Evolutionary conservation across 192 early-diverging fungal genomes (phyloP).

Genomic region (Coemansia sp.): DNA sequence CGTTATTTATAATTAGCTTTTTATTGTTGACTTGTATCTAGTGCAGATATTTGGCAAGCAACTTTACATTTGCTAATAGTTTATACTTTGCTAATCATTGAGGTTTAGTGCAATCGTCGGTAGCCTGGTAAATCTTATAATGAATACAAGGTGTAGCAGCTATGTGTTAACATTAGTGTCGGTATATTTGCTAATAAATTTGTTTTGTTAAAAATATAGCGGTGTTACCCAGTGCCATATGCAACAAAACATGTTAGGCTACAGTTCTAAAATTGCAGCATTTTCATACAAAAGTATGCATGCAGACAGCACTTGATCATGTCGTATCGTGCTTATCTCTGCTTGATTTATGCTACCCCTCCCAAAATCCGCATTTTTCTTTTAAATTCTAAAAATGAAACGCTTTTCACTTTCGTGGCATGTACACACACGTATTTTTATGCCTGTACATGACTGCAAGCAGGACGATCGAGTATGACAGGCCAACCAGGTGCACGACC

Average conservation of each 20-base stretch:
- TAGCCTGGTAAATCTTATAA: neutral
- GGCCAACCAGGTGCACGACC: neutral
- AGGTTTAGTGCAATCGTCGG: neutral
- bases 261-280: neutral
- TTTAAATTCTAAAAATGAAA: neutral
- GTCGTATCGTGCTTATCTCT: too few species aligned
- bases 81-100: neutral
- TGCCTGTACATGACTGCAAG: neutral
- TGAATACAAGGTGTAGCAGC: neutral
- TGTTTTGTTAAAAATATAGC: too few species aligned
- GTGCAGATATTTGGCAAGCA: neutral
- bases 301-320: neutral
- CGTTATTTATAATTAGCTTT: neutral
- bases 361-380: neutral
- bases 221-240: neutral
- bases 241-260: neutral
- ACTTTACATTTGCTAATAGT: neutral
- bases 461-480: neutral
- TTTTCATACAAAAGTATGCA: neutral
- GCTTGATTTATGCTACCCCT: too few species aligned
- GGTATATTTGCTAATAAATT: too few species aligned
- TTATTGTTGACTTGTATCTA: neutral
- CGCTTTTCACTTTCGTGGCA: neutral
- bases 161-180: neutral
- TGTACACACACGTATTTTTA: neutral